These are phyloP conservation scores for Acer yangbiense DNA, from an alignment of 345 rosid genomes.

Conservation along the genomic window DNA sequence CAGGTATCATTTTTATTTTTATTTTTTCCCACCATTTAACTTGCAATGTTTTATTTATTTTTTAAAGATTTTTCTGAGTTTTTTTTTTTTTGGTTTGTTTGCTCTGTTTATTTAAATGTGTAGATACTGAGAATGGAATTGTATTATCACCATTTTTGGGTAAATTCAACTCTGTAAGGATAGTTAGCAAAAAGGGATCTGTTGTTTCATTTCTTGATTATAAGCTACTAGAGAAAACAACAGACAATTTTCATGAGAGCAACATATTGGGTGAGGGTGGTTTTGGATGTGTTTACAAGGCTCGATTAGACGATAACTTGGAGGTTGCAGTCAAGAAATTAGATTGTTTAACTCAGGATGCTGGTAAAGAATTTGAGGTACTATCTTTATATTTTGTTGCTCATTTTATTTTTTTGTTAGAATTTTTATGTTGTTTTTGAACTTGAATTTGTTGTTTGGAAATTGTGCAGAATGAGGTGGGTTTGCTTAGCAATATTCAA, in stretches of 20 bases:
- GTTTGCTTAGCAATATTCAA: slow-evolving; percentile 68
- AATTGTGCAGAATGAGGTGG: slow-evolving; percentile 86
- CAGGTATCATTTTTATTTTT: slow-evolving; percentile 41
- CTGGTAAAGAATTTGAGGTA: slow-evolving; percentile 78
- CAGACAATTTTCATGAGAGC: slow-evolving; percentile 63
- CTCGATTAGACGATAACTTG: slow-evolving; percentile 56
- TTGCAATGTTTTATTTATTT: not conserved
- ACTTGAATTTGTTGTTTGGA: slow-evolving; percentile 15
- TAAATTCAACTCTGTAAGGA: slow-evolving; percentile 49
- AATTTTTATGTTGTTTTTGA: not conserved
- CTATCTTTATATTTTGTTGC: not conserved
- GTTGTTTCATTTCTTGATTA: slow-evolving; percentile 63
- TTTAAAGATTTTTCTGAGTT: slow-evolving; percentile 7
- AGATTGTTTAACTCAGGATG: slow-evolving; percentile 69
- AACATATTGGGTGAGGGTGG: slow-evolving; percentile 87
- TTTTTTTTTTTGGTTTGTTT: slow-evolving; percentile 20
- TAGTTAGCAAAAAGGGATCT: slow-evolving; percentile 48
- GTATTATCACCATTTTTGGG: slow-evolving; percentile 53
- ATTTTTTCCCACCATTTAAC: not conserved
- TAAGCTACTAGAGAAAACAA: slow-evolving; percentile 64
- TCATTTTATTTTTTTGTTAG: not conserved
- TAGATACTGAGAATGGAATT: slow-evolving; percentile 57
- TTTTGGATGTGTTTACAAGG: slow-evolving; percentile 85
- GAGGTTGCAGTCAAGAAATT: slow-evolving; percentile 84
- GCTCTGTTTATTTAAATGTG: slow-evolving; percentile 19